A percentile compares a stretch with the other conserved stretches of the same genome.
Evolutionary conservation across 768 basidiomycete genomes (phyloP).

Genomic region (Mycena galericulata): DNA sequence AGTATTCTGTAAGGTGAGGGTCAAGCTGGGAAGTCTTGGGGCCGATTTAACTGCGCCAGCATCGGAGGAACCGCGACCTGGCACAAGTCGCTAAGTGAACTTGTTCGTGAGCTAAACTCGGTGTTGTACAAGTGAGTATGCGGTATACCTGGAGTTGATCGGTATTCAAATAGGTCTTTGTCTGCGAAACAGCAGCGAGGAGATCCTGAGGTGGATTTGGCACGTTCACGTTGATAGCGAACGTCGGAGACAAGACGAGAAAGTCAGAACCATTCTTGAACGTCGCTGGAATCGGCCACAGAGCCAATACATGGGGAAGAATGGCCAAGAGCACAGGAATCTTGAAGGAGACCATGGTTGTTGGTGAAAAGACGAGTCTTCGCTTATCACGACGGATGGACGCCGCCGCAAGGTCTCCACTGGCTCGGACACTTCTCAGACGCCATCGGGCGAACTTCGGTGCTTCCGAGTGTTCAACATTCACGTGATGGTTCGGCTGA

Average conservation of each 20-base stretch:
- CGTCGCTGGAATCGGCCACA: constrained; percentile 64
- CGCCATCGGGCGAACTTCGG: too few species aligned
- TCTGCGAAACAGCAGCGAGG: constrained; percentile 64
- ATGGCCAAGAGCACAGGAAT: background rate
- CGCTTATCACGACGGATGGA: too few species aligned
- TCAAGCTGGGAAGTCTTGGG: constrained; percentile 54
- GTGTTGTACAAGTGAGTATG: too few species aligned
- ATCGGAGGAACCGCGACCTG: constrained; percentile 68
- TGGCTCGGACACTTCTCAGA: too few species aligned
- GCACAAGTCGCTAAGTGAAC: constrained; percentile 55
- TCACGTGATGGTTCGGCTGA: too few species aligned
- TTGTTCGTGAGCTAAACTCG: background rate
- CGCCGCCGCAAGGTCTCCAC: too few species aligned
- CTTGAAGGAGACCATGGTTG: background rate
- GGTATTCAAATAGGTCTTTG: constrained; percentile 54
- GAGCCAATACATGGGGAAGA: constrained; percentile 36
- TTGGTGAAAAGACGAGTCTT: too few species aligned
- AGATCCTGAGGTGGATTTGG: constrained; percentile 66
- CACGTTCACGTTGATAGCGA: constrained; percentile 62
- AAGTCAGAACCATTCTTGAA: constrained; percentile 57
- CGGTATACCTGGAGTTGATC: constrained; percentile 67
- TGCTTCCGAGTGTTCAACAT: too few species aligned
- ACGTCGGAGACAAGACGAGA: constrained; percentile 60
- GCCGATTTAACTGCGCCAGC: constrained; percentile 52
- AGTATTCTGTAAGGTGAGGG: constrained; percentile 53